phyloP scores from a whole-genome alignment of 2,329 filamentous ascomycete species.

The Sarocladium strictum region DNA sequence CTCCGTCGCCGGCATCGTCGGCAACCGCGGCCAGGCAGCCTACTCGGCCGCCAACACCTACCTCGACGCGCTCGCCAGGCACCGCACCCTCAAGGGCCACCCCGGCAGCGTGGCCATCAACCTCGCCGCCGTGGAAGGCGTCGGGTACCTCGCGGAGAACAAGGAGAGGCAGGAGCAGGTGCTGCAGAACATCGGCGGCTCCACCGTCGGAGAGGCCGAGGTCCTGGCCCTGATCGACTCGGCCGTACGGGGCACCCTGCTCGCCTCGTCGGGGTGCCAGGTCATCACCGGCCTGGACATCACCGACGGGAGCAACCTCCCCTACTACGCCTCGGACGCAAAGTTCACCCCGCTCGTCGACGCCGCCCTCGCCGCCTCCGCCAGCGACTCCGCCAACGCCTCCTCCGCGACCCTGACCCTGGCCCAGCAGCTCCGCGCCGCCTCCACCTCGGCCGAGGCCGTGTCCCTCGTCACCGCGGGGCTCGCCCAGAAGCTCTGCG shows the following conservation, averaged over 20 bases:
- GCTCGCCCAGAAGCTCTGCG: constrained; percentile 32
- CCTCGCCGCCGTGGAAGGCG: constrained; percentile 43
- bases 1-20: constrained; percentile 28
- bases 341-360: constrained; percentile 46
- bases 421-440: constrained; percentile 14
- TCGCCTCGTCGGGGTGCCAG: constrained; percentile 38
- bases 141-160: constrained; percentile 43
- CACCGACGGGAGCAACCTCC: constrained; percentile 33
- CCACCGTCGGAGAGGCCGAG: constrained; percentile 47
- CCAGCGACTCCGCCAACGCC: constrained; percentile 9
- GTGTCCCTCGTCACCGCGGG: constrained; percentile 20
- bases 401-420: constrained; percentile 13
- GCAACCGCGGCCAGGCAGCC: constrained; percentile 30
- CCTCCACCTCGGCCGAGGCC: constrained; percentile 16
- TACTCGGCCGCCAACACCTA: constrained; percentile 30
- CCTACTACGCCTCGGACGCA: constrained; percentile 49
- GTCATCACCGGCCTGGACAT: constrained; percentile 50
- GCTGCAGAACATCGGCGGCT: constrained; percentile 40
- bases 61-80: constrained; percentile 21
- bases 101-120: constrained; percentile 35
- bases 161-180: constrained; percentile 36
- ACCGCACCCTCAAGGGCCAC: neutral
- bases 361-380: constrained; percentile 23
- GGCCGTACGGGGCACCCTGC: constrained; percentile 40
- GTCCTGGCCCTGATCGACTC: constrained; percentile 47